Conservation (phyloP, 805 yeast genomes). For the Lipomyces orientalis region DNA sequence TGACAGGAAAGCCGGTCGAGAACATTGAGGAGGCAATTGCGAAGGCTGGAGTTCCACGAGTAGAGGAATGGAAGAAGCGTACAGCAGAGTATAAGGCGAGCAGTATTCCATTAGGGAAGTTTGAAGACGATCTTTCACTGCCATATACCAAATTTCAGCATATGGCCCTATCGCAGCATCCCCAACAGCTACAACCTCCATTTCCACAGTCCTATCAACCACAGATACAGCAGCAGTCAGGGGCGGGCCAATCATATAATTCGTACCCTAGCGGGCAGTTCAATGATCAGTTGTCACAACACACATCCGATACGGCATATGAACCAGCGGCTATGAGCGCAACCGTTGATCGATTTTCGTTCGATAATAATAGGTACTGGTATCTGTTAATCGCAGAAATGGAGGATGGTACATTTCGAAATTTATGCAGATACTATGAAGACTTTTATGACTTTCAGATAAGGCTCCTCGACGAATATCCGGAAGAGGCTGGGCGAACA, state of each 20-base stretch:
- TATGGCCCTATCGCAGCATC: conserved; percentile 17
- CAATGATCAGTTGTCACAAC: conserved; percentile 19
- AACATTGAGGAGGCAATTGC: conserved; percentile 64
- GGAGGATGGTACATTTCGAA: conserved; percentile 69
- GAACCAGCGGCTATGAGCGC: conserved; percentile 59
- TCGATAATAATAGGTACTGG: conserved; percentile 89
- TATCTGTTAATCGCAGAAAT: conserved; percentile 72
- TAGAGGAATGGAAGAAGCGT: conserved; percentile 91
- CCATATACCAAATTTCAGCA: conserved; percentile 31
- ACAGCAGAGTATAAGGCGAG: conserved; percentile 93
- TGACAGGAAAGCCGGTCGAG: conserved; percentile 64
- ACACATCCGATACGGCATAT: conserved; percentile 6
- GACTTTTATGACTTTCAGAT: conserved; percentile 96
- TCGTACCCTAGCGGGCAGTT: conserved; percentile 16
- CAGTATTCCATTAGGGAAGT: conserved; percentile 72
- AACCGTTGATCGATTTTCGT: conserved; percentile 76
- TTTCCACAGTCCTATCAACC: conserved; percentile 12
- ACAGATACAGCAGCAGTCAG: neutral
- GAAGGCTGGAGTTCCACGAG: conserved; percentile 79
- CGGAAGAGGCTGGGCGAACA: conserved; percentile 89
- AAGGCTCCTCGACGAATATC: conserved; percentile 77
- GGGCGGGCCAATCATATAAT: conserved; percentile 8
- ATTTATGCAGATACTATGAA: conserved; percentile 86
- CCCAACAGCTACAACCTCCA: conserved; percentile 12
- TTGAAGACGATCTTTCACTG: conserved; percentile 48